Base-by-base conservation (phyloP, 768 basidiomycete species). In the Tricholomella constricta region DNA sequence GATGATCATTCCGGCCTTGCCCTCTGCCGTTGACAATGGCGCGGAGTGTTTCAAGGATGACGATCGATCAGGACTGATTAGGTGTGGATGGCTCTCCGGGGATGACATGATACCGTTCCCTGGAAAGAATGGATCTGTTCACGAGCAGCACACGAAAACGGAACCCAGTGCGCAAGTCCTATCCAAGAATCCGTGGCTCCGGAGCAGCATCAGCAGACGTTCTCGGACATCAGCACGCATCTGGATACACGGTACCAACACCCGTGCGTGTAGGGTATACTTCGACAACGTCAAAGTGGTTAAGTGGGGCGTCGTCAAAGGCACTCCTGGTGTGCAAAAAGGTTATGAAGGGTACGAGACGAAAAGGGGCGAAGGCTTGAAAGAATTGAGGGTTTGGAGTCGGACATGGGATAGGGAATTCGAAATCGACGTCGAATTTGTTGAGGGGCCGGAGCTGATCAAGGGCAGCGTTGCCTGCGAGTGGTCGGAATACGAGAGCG, bases 261-360 rank as follows among this genome's bases (percentile, higher is more conserved):
- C 84, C 19, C 79, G 84, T 25, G 70, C 70, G 10, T 88, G 90
- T 62, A 66, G 79, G 45, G 57, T 91, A 20, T 75, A 81, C 47
- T 84, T 91, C 56, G 80, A 76, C 6, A 52, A 51, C 11, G 46
- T 31, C 29, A 48, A 44, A 46, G 50, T 60, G 35, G 57, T 45
- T 15, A 25, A 38, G 6, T 58, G 53, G 53, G 43, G 17, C 29
- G 50, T 54, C 22, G 34, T 45, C 22, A 49, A 42, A 15, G 54
- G 52, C 38, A 55, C 42, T 27, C 22, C 42, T 20, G 56, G 32
- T 0, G 29, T 45, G 10, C 52, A 34, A 37, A 51, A 54, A 25
- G 31, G 25, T 23, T 49, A 56, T 29, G 48, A 61, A 25, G 51
- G 41, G 26, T 45, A 34, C 11, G 48, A 55, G 15, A 60, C 29